phyloP scores from a whole-genome alignment of 2,329 filamentous ascomycete genomes.

The Penicillium sp. region DNA sequence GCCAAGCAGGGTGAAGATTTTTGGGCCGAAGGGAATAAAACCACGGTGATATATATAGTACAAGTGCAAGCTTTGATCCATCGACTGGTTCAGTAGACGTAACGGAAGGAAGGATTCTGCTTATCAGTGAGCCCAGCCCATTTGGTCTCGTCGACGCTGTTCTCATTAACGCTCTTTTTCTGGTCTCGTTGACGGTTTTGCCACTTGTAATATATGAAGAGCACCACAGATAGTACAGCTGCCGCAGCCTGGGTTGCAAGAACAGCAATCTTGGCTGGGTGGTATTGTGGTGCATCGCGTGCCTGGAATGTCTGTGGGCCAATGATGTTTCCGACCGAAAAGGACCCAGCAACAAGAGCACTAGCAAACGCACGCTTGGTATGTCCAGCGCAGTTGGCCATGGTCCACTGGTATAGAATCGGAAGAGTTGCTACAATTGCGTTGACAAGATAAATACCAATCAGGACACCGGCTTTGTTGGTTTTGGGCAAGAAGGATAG shows the following conservation, averaged over 20 bases:
- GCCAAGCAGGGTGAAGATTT: background rate
- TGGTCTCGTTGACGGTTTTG: slow-evolving; percentile 32
- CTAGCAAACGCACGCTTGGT: slow-evolving; percentile 52
- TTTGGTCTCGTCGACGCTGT: slow-evolving; percentile 24
- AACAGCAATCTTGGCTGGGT: slow-evolving; percentile 43
- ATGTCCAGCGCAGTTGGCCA: slow-evolving; percentile 50
- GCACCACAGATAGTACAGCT: slow-evolving; percentile 28
- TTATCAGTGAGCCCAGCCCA: slow-evolving; percentile 37
- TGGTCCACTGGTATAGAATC: slow-evolving; percentile 48
- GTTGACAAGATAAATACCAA: slow-evolving; percentile 48
- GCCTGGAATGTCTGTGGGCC: slow-evolving; percentile 48
- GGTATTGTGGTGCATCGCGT: slow-evolving; percentile 45
- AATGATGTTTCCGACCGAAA: slow-evolving; percentile 48
- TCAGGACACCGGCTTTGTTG: slow-evolving; percentile 45
- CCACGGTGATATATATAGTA: background rate
- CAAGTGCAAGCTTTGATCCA: background rate
- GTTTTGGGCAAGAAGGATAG: slow-evolving; percentile 37
- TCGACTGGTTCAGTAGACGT: slow-evolving; percentile 31
- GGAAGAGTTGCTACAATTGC: slow-evolving; percentile 45
- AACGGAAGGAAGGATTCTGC: slow-evolving; percentile 35
- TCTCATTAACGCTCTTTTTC: slow-evolving; percentile 13
- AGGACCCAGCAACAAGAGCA: slow-evolving; percentile 46
- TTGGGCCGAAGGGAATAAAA: no score
- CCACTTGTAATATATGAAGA: slow-evolving; percentile 32
- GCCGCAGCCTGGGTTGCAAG: slow-evolving; percentile 37